A percentile compares a stretch with the other conserved stretches of the same genome.
Evolutionary conservation across 306 rosid genomes (phyloP).

Genomic region (Urtica urens): DNA sequence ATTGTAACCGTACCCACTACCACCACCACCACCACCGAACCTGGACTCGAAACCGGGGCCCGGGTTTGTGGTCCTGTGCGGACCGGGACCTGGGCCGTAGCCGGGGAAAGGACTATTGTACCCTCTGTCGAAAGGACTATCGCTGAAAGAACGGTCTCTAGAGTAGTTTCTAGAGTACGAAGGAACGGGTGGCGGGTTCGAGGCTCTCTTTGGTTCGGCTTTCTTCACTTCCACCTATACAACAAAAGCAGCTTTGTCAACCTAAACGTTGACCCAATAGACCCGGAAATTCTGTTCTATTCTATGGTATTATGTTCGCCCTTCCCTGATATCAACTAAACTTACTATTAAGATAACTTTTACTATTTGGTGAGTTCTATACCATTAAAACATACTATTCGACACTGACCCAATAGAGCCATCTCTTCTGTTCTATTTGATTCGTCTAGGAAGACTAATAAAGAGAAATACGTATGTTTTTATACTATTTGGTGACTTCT

Average conservation of each 20-base stretch:
- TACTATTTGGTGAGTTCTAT: too few relatives aligned
- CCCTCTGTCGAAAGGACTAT: conserved; percentile 73
- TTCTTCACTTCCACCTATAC: conserved; percentile 99
- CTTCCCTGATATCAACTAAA: conserved; percentile 29
- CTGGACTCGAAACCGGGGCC: conserved; percentile 58
- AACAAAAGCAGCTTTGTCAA: conserved; percentile 88
- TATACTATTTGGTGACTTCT: too few relatives aligned
- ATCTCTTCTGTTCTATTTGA: too few relatives aligned
- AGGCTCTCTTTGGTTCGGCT: conserved; percentile 99
- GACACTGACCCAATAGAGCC: too few relatives aligned
- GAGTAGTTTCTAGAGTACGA: conserved; percentile 84
- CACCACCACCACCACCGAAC: conserved; percentile 66
- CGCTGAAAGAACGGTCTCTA: conserved; percentile 86
- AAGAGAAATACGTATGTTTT: too few relatives aligned
- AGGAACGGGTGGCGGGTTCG: conserved; percentile 78
- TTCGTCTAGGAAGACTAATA: too few relatives aligned
- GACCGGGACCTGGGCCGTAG: conserved; percentile 63
- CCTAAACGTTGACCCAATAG: conserved; percentile 42
- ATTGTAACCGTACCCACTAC: conserved; percentile 49
- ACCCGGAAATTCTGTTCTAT: too few relatives aligned
- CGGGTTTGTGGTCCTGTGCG: conserved; percentile 80
- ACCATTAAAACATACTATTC: too few relatives aligned
- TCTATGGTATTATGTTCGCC: conserved; percentile 22
- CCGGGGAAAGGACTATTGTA: conserved; percentile 69
- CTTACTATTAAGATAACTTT: too few relatives aligned